phyloP scores from a whole-genome alignment of 1,139 yeast genomes.

The Saccharomyces hybrid region DNA sequence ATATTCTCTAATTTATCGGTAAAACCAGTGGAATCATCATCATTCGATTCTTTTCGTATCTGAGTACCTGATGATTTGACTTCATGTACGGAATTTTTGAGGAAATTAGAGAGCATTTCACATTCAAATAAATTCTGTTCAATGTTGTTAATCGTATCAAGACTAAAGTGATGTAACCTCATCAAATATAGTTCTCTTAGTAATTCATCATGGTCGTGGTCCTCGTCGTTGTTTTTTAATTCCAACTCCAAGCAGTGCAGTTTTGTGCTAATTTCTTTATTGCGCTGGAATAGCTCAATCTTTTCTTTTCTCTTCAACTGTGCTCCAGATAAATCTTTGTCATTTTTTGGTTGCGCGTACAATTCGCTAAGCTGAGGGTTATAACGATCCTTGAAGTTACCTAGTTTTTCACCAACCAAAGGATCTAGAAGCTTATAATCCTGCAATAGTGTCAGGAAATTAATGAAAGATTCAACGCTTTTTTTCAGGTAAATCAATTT shows the following conservation, averaged over 20 bases:
- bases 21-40: slow-evolving; percentile 36
- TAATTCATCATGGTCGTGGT: slow-evolving; percentile 46
- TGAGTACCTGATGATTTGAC: slow-evolving; percentile 15
- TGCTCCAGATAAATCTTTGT: slow-evolving; percentile 37
- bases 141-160: slow-evolving; percentile 44
- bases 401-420: slow-evolving; percentile 37
- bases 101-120: slow-evolving; percentile 27
- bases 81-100: slow-evolving; percentile 11
- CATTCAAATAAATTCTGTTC: slow-evolving; percentile 25
- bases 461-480: slow-evolving; percentile 39
- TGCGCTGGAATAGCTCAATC: slow-evolving; percentile 58
- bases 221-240: slow-evolving; percentile 30
- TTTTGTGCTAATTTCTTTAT: slow-evolving; percentile 45
- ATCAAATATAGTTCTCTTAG: slow-evolving; percentile 48
- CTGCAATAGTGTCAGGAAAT: slow-evolving; percentile 39
- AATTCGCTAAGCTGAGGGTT: slow-evolving; percentile 40
- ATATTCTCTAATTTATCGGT: slow-evolving; percentile 49
- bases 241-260: slow-evolving; percentile 36
- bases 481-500: slow-evolving; percentile 39
- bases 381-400: slow-evolving; percentile 37
- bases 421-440: slow-evolving; percentile 40
- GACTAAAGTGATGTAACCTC: slow-evolving; percentile 45
- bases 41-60: slow-evolving; percentile 6
- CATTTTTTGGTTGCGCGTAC: slow-evolving; percentile 16
- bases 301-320: slow-evolving; percentile 58